Evolutionary conservation across 1,284 basidiomycete genomes (phyloP).

Genomic region (Termitomyces sp.): DNA sequence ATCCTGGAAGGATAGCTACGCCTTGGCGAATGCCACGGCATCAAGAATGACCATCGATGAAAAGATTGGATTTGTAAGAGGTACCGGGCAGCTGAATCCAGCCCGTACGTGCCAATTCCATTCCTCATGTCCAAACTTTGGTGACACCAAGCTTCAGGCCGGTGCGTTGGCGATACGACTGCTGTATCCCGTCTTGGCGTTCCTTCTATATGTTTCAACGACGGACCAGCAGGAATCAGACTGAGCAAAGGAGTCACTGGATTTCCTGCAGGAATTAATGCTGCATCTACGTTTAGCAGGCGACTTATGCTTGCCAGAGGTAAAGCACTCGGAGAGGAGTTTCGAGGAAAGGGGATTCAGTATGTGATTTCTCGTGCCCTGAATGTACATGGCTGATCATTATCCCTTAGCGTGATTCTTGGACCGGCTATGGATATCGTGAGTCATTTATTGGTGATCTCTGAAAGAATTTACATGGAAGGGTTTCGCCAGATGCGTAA

Average conservation of each 20-base stretch:
- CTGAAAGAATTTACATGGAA: background rate
- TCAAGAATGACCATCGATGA: conserved; percentile 41
- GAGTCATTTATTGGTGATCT: conserved; percentile 19
- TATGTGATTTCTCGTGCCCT: conserved; percentile 20
- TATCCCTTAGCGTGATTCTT: conserved; percentile 37
- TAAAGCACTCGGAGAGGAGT: conserved; percentile 68
- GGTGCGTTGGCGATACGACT: conserved; percentile 57
- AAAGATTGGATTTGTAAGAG: conserved; percentile 46
- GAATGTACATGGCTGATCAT: background rate
- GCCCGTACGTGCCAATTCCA: conserved; percentile 25
- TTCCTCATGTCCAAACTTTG: background rate
- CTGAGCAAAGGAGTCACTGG: conserved; percentile 47
- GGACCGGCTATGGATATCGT: conserved; percentile 60
- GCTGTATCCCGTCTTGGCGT: conserved; percentile 41
- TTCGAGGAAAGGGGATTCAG: conserved; percentile 71
- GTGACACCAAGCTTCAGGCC: conserved; percentile 28
- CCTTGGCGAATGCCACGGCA: conserved; percentile 32
- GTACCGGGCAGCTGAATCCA: conserved; percentile 40
- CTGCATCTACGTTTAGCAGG: conserved; percentile 48
- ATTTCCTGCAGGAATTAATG: conserved; percentile 51
- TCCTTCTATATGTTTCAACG: conserved; percentile 45
- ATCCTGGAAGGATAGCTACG: conserved; percentile 31
- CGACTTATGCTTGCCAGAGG: conserved; percentile 59
- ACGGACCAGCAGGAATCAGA: conserved; percentile 52
- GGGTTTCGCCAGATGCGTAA: conserved; percentile 37